Base-by-base conservation (phyloP, 768 basidiomycete species). In the Podaxis pistillaris region DNA sequence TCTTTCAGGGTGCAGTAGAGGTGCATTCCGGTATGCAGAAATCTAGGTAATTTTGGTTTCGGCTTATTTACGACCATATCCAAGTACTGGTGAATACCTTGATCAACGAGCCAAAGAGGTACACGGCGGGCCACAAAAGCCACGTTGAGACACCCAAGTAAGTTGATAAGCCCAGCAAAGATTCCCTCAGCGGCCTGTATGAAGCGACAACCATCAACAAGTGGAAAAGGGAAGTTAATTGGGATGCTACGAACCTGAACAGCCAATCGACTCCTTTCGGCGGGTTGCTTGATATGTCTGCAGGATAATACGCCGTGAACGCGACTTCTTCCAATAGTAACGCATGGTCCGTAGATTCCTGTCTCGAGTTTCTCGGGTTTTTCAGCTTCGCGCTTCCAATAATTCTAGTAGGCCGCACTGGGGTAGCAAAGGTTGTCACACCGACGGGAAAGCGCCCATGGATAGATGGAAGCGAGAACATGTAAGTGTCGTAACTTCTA, bases 301-400 rank as follows among this genome's bases (percentile, higher is more conserved):
- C 81, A 30, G 89, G 89, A 68, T 90, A 90, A 69, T 82, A 90
- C 1, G 79, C 81, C 30, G 83, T 87, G 67, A 87, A 90, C 0
- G 81, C 80, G 33, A 88, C 79, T 70, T 90, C 86, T 41, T 87
- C 81, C 6, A 90, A 76, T 36, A 74, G 67, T 33, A 91, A 72
- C 0, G 84, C 86, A 22, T 78, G 76, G 19, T 75, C 72, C 15
- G 74, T 70, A 19, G 68, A 68, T 40, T 57, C 71, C 55, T 64
- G 66, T 54, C 63, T 72, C 38, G 65, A 56, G 40, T n/a, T 33
- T 50, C 38, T 30, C 55, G 58, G n/a, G 47, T 60, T 68, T 52
- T 68, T 74, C 51, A 80, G 72, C 67, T 75, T 83, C 33, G 76
- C 73, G 59, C 68, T 69, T 36, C 86, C 81, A 53, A 86, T 69